These are phyloP conservation scores for Biscutella laevigata DNA, from an alignment of 441 rosid species.

Conservation along the genomic window DNA sequence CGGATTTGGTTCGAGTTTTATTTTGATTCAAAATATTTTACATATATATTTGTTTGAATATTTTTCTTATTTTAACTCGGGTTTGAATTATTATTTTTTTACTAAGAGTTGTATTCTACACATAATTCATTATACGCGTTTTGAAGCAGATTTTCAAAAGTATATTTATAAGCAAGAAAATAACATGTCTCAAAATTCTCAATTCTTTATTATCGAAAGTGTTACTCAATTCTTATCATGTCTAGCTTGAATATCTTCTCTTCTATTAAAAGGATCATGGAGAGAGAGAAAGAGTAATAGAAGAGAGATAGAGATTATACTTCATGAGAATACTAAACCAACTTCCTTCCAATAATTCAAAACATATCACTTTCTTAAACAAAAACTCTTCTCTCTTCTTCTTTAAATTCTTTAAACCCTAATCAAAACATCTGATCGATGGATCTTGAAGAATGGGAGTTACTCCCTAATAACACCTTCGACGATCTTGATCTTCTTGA, in stretches of 20 bases:
- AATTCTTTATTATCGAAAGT: not conserved
- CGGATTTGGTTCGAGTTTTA: too few relatives aligned
- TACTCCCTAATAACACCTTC: slow-evolving; percentile 44
- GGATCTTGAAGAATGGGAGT: slow-evolving; percentile 83
- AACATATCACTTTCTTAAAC: slow-evolving; percentile 9
- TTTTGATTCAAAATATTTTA: too few relatives aligned
- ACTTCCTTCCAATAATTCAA: slow-evolving; percentile 20
- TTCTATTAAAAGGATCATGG: slow-evolving; percentile 15
- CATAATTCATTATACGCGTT: too few relatives aligned
- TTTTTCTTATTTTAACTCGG: too few relatives aligned
- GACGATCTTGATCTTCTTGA: slow-evolving; percentile 35
- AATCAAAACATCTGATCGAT: slow-evolving; percentile 19
- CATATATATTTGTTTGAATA: too few relatives aligned
- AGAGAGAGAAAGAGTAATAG: not conserved
- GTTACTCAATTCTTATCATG: not conserved
- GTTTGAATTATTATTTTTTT: too few relatives aligned
- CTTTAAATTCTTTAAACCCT: not conserved
- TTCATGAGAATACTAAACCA: slow-evolving; percentile 16
- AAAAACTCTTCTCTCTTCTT: not conserved
- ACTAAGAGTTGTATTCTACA: too few relatives aligned
- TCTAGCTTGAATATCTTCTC: slow-evolving; percentile 9
- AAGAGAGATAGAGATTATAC: not conserved
- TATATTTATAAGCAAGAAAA: too few relatives aligned
- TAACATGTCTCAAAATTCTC: not conserved
- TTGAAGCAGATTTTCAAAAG: too few relatives aligned